phyloP scores from a whole-genome alignment of 345 rosid species.

The Noccaea caerulescens region DNA sequence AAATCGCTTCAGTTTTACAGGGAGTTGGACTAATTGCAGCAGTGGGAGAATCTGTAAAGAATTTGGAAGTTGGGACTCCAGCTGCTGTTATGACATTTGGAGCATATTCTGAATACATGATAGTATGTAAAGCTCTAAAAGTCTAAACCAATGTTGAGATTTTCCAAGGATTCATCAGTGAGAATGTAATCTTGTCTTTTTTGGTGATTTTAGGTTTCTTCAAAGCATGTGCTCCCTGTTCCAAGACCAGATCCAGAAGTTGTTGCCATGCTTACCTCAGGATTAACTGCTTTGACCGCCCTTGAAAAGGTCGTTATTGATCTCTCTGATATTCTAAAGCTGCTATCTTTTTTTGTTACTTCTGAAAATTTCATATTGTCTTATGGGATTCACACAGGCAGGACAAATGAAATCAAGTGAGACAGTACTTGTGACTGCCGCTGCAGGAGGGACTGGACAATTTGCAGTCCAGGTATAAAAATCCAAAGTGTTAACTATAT shows the following conservation, averaged over 20 bases:
- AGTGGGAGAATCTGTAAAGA: constrained; percentile 72
- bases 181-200: constrained; percentile 2
- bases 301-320: constrained; percentile 69
- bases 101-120: constrained; percentile 77
- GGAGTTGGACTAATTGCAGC: constrained; percentile 92
- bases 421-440: constrained; percentile 92
- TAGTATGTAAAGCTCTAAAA: constrained; percentile 45
- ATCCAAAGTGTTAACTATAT: constrained; percentile 9
- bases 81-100: constrained; percentile 94
- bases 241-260: constrained; percentile 96
- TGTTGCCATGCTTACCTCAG: constrained; percentile 99
- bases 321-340: background rate
- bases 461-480: constrained; percentile 89
- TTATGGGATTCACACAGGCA: constrained; percentile 53
- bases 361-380: background rate
- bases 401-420: constrained; percentile 85
- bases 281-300: constrained; percentile 92
- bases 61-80: constrained; percentile 83
- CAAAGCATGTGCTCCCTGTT: constrained; percentile 83
- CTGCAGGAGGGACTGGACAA: constrained; percentile 98
- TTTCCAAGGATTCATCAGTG: background rate
- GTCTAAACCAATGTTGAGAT: constrained; percentile 23
- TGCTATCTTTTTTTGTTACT: too few relatives aligned
- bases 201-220: constrained; percentile 56
- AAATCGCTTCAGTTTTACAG: constrained; percentile 49